Conservation (phyloP, 2,329 filamentous ascomycete species). For the Pyrenochaeta sp. region DNA sequence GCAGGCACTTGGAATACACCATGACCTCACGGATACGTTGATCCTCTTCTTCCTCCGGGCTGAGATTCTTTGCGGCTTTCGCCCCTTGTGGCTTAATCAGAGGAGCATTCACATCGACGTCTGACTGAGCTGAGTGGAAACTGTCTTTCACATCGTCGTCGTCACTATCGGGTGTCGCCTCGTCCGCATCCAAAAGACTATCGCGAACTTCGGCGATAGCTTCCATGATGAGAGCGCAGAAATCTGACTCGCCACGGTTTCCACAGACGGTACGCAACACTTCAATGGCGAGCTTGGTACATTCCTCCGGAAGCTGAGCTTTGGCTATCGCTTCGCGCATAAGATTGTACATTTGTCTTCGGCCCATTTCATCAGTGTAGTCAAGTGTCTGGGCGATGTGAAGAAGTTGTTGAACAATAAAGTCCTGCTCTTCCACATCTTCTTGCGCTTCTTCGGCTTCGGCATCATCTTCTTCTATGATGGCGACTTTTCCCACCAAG, state of each 20-base stretch:
- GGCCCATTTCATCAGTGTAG: conserved; percentile 96
- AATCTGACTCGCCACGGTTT: conserved; percentile 79
- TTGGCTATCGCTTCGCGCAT: conserved; percentile 85
- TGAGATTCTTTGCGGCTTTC: conserved; percentile 49
- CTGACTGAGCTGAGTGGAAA: conserved; percentile 92
- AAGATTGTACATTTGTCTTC: conserved; percentile 93
- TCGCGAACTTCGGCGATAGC: conserved; percentile 97
- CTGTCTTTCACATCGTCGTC: conserved; percentile 67
- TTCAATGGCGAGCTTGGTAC: conserved; percentile 86
- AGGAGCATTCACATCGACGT: conserved; percentile 70
- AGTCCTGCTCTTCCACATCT: conserved; percentile 88
- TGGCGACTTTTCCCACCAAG: conserved; percentile 62
- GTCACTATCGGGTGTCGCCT: conserved; percentile 62
- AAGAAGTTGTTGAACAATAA: conserved; percentile 92
- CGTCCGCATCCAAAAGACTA: conserved; percentile 75
- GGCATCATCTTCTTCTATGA: conserved; percentile 59
- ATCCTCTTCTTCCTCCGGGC: conserved; percentile 62
- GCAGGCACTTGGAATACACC: conserved; percentile 97
- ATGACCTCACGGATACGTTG: conserved; percentile 91
- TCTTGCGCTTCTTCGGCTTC: conserved; percentile 74
- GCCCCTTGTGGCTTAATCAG: conserved; percentile 51
- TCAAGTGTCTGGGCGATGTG: conserved; percentile 92
- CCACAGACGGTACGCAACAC: conserved; percentile 85
- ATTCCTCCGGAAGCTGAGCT: conserved; percentile 87
- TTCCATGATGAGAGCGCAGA: conserved; percentile 86